Evolutionary conservation across 768 basidiomycete genomes (phyloP).

Genomic region (Phanerochaete carnosa): DNA sequence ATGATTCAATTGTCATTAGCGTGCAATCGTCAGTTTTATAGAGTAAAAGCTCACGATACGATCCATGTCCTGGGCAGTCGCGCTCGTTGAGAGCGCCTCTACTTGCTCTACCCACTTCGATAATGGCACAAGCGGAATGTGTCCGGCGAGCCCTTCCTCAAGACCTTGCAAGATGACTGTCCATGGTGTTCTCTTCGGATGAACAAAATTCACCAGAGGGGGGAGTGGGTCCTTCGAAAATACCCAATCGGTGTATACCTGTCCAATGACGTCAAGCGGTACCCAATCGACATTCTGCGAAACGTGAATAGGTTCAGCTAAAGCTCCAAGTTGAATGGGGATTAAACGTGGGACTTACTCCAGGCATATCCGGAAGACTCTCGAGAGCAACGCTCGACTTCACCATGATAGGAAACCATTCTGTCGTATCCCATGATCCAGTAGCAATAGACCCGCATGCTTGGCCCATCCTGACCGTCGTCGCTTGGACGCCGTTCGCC

Average conservation of each 20-base stretch:
- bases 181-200: no score
- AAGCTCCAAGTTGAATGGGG: no score
- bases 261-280: constrained; percentile 7
- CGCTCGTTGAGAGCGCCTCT: not conserved
- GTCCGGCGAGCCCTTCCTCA: not conserved
- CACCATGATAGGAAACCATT: constrained; percentile 28
- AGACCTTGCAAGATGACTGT: no score
- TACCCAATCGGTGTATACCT: not conserved
- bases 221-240: not conserved
- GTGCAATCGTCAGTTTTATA: not conserved
- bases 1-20: not conserved
- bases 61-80: not conserved
- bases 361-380: constrained; percentile 5
- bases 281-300: constrained; percentile 9
- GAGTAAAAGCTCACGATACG: constrained; percentile 2
- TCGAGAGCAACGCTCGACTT: constrained; percentile 21
- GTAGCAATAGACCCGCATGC: constrained; percentile 18
- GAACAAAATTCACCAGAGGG: constrained; percentile 3
- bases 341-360: no score
- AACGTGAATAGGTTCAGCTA: no score
- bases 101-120: constrained; percentile 2
- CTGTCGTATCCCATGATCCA: constrained; percentile 25
- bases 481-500: constrained; percentile 1
- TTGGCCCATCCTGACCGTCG: constrained; percentile 26
- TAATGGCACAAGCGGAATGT: not conserved